Conservation (phyloP, 2,329 filamentous ascomycete genomes). For the Ascosphaera pollenicola region DNA sequence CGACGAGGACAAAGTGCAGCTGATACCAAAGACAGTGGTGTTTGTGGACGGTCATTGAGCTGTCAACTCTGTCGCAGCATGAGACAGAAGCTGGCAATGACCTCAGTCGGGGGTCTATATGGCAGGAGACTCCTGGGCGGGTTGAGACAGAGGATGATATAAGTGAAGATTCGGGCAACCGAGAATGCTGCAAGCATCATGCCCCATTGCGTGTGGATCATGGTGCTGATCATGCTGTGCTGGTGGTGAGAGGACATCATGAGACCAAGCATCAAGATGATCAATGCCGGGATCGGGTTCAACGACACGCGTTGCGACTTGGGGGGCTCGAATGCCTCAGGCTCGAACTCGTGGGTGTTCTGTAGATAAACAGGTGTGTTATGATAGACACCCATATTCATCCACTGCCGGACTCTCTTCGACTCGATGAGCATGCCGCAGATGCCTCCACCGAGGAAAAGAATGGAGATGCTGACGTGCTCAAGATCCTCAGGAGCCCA, state of each 20-base stretch:
- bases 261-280: slow-evolving; percentile 69
- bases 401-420: slow-evolving; percentile 35
- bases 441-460: slow-evolving; percentile 85
- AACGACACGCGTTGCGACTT: slow-evolving; percentile 51
- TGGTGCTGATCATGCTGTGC: slow-evolving; percentile 58
- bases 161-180: slow-evolving; percentile 56
- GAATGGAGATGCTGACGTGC: slow-evolving; percentile 75
- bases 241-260: slow-evolving; percentile 96
- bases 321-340: slow-evolving; percentile 31
- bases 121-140: slow-evolving; percentile 64
- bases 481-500: slow-evolving; percentile 72
- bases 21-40: too few species aligned
- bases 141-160: slow-evolving; percentile 55
- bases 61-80: too few species aligned
- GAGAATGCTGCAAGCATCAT: slow-evolving; percentile 62
- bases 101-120: slow-evolving; percentile 69
- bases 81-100: slow-evolving; percentile 70
- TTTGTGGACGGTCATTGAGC: too few species aligned
- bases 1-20: too few species aligned
- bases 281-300: slow-evolving; percentile 70
- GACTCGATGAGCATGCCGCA: slow-evolving; percentile 77
- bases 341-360: too few species aligned
- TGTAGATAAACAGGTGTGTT: too few species aligned
- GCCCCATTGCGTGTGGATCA: slow-evolving; percentile 91
- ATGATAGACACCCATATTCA: slow-evolving; percentile 23